Evolutionary conservation across 129 eudicot genomes (phyloP), one percentile per base, ranked within the genome.

Genomic region (Flaveria ramosissima): DNA sequence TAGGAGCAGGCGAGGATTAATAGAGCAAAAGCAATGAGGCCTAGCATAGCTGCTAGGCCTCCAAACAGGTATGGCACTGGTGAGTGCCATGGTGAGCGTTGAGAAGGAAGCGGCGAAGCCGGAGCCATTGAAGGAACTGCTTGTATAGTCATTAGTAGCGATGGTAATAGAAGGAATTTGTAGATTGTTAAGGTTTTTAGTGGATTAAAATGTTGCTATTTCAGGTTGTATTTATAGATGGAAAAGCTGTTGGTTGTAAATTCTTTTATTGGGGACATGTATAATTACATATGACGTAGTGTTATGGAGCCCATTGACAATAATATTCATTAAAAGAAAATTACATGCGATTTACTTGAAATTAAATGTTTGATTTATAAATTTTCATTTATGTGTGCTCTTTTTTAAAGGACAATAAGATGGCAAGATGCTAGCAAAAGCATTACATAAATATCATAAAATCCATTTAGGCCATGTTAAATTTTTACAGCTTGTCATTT

Each of bases 1-100:
- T 88, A 90, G 21, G 96, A 82, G 77, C 96, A 90, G 0, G 96
- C 96, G 14, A 90, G 85, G 76, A 86, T 75, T 17, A 88, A 30
- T 12, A 90, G 89, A 24, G 96, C 91, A 39, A 90, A 90, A 10
- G 90, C 93, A 48, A 90, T 88, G 74, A 90, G 91, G 23, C 93
- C 96, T 45, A 90, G 42, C 84, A 88, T 74, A 43, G 86, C 92
- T 3, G 96, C 92, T 23, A 90, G 75, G 11, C 91, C 96, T 1
- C 93, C 93, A 64, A 88, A 88, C 11, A 90, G 79, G 77, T 90
- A 90, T 19, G 96, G 93, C 10, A 90, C 90, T 70, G 92, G 92
- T 1, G 96, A 79, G 75, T 90, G 92, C 96, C 96, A 88, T 4
- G 81, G 85, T 1, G 96, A 87, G 61, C 77, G 47, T 41, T 46